These are phyloP conservation scores for Marasmius fiardii DNA, from an alignment of 1,284 basidiomycete genomes.

Conservation along the genomic window DNA sequence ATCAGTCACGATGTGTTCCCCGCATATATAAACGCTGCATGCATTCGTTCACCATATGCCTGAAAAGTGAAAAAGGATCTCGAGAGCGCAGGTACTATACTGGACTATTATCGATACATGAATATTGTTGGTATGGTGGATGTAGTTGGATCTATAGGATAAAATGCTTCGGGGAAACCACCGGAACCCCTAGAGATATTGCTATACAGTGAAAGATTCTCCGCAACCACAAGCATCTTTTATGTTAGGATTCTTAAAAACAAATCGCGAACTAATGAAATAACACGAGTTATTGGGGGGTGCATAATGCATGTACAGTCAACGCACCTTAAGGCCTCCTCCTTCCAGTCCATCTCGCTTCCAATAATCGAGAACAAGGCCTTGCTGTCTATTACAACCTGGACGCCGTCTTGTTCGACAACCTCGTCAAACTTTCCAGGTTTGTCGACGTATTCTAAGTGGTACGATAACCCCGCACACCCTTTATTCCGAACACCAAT, in stretches of 20 bases:
- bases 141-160: not conserved
- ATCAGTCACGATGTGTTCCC: not conserved
- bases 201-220: conserved; percentile 76
- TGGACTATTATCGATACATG: too few relatives aligned
- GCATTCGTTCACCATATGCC: too few relatives aligned
- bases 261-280: conserved; percentile 75
- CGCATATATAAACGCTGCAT: too few relatives aligned
- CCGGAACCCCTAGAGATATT: not conserved
- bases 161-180: not conserved
- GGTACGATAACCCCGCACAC: conserved; percentile 97
- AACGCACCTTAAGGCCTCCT: conserved; percentile 77
- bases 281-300: not conserved
- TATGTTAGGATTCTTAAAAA: conserved; percentile 88
- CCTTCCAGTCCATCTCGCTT: conserved; percentile 98
- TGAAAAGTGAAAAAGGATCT: too few relatives aligned
- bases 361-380: conserved; percentile 98
- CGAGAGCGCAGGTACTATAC: too few relatives aligned
- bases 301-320: conserved; percentile 2
- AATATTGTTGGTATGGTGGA: not conserved
- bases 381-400: conserved; percentile 94
- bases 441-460: conserved; percentile 93
- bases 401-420: conserved; percentile 94
- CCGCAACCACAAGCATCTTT: conserved; percentile 95
- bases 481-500: conserved; percentile 98
- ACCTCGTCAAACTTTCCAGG: conserved; percentile 95